These are phyloP conservation scores for Apiotrichum veenhuisii DNA, from an alignment of 1,284 basidiomycete genomes.

Conservation along the genomic window DNA sequence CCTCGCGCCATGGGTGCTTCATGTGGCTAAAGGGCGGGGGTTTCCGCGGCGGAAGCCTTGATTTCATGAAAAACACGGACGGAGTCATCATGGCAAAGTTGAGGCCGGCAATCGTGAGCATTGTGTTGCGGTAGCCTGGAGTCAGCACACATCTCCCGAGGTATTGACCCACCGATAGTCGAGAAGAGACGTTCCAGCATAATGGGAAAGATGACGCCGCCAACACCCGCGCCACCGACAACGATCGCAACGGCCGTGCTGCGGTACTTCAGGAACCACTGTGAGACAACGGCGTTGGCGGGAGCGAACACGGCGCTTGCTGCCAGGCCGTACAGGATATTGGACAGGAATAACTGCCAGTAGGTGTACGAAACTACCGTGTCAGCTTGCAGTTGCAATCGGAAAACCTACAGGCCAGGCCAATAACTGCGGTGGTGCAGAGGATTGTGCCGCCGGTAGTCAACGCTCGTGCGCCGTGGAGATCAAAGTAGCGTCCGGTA, in stretches of 20 bases:
- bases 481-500: slow-evolving; percentile 40
- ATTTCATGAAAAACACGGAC: slow-evolving; percentile 20
- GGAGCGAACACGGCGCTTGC: slow-evolving; percentile 30
- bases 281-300: slow-evolving; percentile 36
- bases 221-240: slow-evolving; percentile 36
- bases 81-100: slow-evolving; percentile 25
- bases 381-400: not conserved
- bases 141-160: not conserved
- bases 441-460: slow-evolving; percentile 27
- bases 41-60: slow-evolving; percentile 19
- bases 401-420: slow-evolving; percentile 25
- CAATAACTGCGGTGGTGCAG: slow-evolving; percentile 29
- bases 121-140: slow-evolving; percentile 23
- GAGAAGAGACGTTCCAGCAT: slow-evolving; percentile 16
- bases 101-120: slow-evolving; percentile 23
- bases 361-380: slow-evolving; percentile 31
- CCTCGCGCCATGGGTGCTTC: slow-evolving; percentile 13
- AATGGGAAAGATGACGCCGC: slow-evolving; percentile 32
- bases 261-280: slow-evolving; percentile 41
- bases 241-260: slow-evolving; percentile 41
- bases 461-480: slow-evolving; percentile 32
- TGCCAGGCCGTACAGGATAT: slow-evolving; percentile 33
- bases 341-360: slow-evolving; percentile 42
- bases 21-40: slow-evolving; percentile 16
- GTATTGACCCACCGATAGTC: not conserved